Base-by-base conservation (phyloP, 345 rosid genomes). In the Noccaea caerulescens region DNA sequence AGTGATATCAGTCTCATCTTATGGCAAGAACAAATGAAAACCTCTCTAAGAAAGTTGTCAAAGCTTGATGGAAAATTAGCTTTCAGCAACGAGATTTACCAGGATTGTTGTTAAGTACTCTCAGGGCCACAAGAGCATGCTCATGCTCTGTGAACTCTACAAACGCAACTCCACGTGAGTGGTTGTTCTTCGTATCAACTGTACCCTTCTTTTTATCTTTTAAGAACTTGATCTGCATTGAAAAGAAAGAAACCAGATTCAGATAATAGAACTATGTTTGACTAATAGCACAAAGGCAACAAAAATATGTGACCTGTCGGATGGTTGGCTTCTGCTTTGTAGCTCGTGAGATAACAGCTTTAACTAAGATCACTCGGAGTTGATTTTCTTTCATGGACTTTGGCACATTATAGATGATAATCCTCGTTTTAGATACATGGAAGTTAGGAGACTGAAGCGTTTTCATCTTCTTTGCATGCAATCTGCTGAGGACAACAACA, bases 401-500 rank as follows among this genome's bases (percentile, higher is more conserved):
- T 4, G 99, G 99, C 37, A 94, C 75, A 81, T 94, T 94, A 81
- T 89, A 87, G 37, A 94, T 77, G 52, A 89, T 76, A 68, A 94
- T 84, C 75, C 99, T 80, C 25, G 86, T 94, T 82, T 78, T 85
- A 45, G 97, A 88, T 38, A 91, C 95, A 73, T 89, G 99, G 63
- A 89, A 91, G 73, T 94, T 94, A 5, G 93, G 99, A 68, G 99
- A 94, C 68, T 78, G 84, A 69, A 94, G 99, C 83, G 86, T 94
- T 16, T 82, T 82, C 83, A 66, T 83, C 88, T 89, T 94, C 77
- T 82, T 87, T 83, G 86, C 92, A 38, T 89, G 87, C 79, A 94
- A 76, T 77, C 99, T 94, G 90, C 71, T 5, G 34, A 81, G 45
- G 10, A 44, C 6, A 70, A 42, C 8, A 63, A 76, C 64, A 68